Conservation (phyloP, 805 yeast species). For the Metschnikowia orientalis region DNA sequence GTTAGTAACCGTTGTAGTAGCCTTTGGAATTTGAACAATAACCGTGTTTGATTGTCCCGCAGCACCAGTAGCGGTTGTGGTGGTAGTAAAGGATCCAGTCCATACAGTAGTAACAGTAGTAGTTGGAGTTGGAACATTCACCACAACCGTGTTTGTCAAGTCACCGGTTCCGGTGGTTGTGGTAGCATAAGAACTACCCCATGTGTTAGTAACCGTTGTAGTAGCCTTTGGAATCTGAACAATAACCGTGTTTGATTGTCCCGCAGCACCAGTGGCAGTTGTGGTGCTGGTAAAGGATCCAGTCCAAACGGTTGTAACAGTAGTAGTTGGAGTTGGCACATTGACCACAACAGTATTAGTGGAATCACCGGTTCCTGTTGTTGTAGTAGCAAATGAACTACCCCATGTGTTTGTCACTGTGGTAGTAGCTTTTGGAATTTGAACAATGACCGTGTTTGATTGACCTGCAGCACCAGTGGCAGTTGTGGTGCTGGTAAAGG, state of each 20-base stretch:
- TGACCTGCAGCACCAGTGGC: constrained; percentile 6
- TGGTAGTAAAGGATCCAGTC: constrained; percentile 5
- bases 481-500: constrained; percentile 1
- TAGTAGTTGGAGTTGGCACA: constrained; percentile 10
- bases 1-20: constrained; percentile 4
- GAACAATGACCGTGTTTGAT: constrained; percentile 7
- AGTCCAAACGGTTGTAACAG: constrained; percentile 12
- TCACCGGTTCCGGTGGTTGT: constrained; percentile 7
- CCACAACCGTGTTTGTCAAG: constrained; percentile 5
- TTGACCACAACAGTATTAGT: constrained; percentile 20
- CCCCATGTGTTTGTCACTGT: constrained; percentile 9
- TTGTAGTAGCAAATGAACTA: constrained; percentile 1
- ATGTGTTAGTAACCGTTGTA: neutral
- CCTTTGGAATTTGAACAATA: constrained; percentile 9
- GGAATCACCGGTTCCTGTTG: constrained; percentile 1
- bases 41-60: constrained; percentile 12
- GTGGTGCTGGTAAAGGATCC: constrained; percentile 10
- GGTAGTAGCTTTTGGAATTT: constrained; percentile 7
- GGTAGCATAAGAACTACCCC: neutral
- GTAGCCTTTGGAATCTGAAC: constrained; percentile 9
- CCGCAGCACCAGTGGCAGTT: constrained; percentile 14
- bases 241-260: constrained; percentile 16
- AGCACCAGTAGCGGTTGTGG: constrained; percentile 3
- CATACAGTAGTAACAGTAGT: constrained; percentile 7
- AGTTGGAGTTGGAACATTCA: constrained; percentile 8